These are phyloP conservation scores for Chlamydomonas sp. DNA, from an alignment of 139 green algal genomes.

Conservation along the genomic window DNA sequence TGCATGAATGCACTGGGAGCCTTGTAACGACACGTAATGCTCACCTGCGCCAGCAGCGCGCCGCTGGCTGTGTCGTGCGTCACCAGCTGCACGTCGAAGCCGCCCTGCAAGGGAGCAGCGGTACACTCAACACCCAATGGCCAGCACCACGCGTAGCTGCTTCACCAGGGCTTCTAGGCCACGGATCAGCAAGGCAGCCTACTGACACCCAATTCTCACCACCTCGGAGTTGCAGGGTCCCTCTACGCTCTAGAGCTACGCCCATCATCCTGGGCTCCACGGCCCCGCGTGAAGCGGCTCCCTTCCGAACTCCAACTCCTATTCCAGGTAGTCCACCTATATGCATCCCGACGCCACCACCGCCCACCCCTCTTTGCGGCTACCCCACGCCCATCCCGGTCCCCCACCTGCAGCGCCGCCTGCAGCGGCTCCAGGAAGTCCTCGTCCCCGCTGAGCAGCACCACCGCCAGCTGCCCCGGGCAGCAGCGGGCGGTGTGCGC, in stretches of 20 bases:
- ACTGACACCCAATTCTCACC: too few relatives aligned
- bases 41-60: slow-evolving; percentile 7
- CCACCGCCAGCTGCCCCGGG: slow-evolving; percentile 22
- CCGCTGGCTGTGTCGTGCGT: slow-evolving; percentile 15
- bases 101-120: background rate
- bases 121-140: background rate
- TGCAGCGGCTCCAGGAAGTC: slow-evolving; percentile 36
- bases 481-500: background rate
- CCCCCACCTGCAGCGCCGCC: slow-evolving; percentile 10
- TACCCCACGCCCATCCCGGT: background rate
- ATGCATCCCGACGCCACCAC: background rate
- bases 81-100: slow-evolving; percentile 30
- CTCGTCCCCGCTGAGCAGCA: slow-evolving; percentile 38
- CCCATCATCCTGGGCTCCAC: too few relatives aligned
- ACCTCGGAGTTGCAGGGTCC: too few relatives aligned
- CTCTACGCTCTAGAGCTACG: too few relatives aligned
- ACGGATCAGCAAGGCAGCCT: background rate
- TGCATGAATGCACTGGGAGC: too few relatives aligned
- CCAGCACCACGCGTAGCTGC: background rate
- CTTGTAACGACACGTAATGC: too few relatives aligned
- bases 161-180: background rate
- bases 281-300: too few relatives aligned
- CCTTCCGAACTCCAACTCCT: background rate
- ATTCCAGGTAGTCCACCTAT: background rate
- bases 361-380: background rate